Evolutionary conservation across 2,329 filamentous ascomycete genomes (phyloP).

Genomic region (Pseudopyricularia cyperi): DNA sequence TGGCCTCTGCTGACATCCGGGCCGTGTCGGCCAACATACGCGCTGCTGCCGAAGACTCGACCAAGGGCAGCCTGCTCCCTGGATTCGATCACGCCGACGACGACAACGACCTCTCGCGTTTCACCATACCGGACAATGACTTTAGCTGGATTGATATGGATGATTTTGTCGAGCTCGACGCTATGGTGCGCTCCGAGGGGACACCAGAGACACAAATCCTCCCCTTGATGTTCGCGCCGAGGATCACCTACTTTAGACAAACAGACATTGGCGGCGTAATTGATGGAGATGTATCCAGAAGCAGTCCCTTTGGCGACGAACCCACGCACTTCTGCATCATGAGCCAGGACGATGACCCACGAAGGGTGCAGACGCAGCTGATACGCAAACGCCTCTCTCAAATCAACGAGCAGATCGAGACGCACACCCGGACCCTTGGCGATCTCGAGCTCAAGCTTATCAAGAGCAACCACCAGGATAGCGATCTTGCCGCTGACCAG

Average conservation of each 20-base stretch:
- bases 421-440: slow-evolving; percentile 59
- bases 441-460: slow-evolving; percentile 60
- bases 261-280: slow-evolving; percentile 80
- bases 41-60: slow-evolving; percentile 64
- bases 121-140: slow-evolving; percentile 91
- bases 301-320: slow-evolving; percentile 85
- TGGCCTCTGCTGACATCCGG: slow-evolving; percentile 81
- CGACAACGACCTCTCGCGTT: slow-evolving; percentile 66
- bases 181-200: slow-evolving; percentile 80
- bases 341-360: slow-evolving; percentile 79
- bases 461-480: slow-evolving; percentile 34
- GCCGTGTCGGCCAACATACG: slow-evolving; percentile 85
- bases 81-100: slow-evolving; percentile 35
- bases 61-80: slow-evolving; percentile 46
- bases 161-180: slow-evolving; percentile 95
- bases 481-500: slow-evolving; percentile 40
- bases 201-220: slow-evolving; percentile 92
- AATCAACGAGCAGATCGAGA: slow-evolving; percentile 63
- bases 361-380: slow-evolving; percentile 74
- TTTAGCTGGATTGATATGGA: slow-evolving; percentile 99
- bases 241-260: slow-evolving; percentile 93
- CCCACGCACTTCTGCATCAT: slow-evolving; percentile 92
- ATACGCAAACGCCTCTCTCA: slow-evolving; percentile 70
- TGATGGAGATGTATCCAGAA: slow-evolving; percentile 66
- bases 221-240: slow-evolving; percentile 82